phyloP scores from a whole-genome alignment of 768 basidiomycete genomes.

The Ramaria rubella region DNA sequence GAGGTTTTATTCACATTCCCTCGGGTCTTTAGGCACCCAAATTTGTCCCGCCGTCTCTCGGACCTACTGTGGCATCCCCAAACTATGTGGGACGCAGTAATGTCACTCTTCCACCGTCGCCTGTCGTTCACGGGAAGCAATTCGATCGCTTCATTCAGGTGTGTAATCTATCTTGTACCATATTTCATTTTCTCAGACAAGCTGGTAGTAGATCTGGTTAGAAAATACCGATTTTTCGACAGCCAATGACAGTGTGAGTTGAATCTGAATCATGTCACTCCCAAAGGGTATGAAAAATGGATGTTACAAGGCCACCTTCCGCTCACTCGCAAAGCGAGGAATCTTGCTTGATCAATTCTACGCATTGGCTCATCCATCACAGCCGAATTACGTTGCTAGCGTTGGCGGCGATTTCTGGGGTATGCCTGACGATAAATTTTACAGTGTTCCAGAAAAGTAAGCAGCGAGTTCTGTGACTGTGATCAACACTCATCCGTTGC shows the following conservation, averaged over 20 bases:
- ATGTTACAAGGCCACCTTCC: constrained; percentile 25
- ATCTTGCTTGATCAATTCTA: constrained; percentile 41
- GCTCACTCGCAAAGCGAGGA: constrained; percentile 41
- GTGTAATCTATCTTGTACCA: neutral
- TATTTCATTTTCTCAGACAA: too few relatives aligned
- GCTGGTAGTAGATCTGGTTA: constrained; percentile 41
- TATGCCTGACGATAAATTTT: constrained; percentile 35
- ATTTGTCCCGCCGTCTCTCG: constrained; percentile 25
- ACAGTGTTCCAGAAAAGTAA: constrained; percentile 21
- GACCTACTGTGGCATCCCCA: constrained; percentile 23
- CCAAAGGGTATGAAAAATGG: neutral
- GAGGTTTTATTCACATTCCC: too few relatives aligned
- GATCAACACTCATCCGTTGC: constrained; percentile 25
- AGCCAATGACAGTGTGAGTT: constrained; percentile 16
- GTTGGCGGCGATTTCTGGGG: constrained; percentile 51
- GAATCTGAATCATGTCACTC: neutral
- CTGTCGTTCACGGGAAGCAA: constrained; percentile 34
- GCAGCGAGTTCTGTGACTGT: neutral
- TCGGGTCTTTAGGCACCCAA: constrained; percentile 20
- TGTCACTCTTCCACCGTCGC: constrained; percentile 33
- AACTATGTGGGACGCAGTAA: constrained; percentile 39
- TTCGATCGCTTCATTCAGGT: constrained; percentile 42
- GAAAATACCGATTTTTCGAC: constrained; percentile 52
- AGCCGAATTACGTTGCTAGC: constrained; percentile 50
- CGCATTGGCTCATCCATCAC: constrained; percentile 49